These are phyloP conservation scores for Chalciporus piperatus DNA, from an alignment of 768 basidiomycete genomes.

Conservation along the genomic window DNA sequence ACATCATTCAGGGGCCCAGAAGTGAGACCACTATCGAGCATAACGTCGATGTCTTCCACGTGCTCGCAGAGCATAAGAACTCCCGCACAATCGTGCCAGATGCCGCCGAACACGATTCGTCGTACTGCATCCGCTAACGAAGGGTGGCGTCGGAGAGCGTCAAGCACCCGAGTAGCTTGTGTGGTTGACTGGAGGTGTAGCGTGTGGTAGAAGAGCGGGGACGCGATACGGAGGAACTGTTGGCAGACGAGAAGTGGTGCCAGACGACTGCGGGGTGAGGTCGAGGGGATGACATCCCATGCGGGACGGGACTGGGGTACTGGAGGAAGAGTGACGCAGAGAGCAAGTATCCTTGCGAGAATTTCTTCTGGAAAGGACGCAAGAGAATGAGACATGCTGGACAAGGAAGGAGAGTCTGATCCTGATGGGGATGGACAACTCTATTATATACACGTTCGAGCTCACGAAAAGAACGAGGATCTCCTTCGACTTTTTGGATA, in stretches of 20 bases:
- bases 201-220: conserved; percentile 56
- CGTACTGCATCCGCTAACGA: conserved; percentile 40
- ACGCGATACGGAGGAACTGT: conserved; percentile 52
- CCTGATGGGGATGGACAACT: neutral
- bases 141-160: conserved; percentile 37
- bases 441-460: conserved; percentile 8
- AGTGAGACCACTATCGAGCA: conserved; percentile 23
- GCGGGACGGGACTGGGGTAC: conserved; percentile 19
- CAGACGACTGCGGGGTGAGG: conserved; percentile 21
- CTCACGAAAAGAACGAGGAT: neutral
- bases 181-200: conserved; percentile 41
- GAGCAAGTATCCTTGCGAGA: conserved; percentile 44
- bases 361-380: conserved; percentile 41
- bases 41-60: conserved; percentile 41
- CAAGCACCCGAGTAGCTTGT: conserved; percentile 39
- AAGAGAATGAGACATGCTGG: conserved; percentile 18
- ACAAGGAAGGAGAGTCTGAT: neutral
- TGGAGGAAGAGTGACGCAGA: conserved; percentile 26
- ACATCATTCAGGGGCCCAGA: neutral
- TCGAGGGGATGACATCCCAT: conserved; percentile 21
- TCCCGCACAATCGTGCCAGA: conserved; percentile 40
- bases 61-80: conserved; percentile 33
- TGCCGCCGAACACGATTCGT: conserved; percentile 38
- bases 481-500: neutral
- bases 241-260: conserved; percentile 52